Evolutionary conservation across 2,329 filamentous ascomycete species (phyloP).

Genomic region (Alternaria burnsii): DNA sequence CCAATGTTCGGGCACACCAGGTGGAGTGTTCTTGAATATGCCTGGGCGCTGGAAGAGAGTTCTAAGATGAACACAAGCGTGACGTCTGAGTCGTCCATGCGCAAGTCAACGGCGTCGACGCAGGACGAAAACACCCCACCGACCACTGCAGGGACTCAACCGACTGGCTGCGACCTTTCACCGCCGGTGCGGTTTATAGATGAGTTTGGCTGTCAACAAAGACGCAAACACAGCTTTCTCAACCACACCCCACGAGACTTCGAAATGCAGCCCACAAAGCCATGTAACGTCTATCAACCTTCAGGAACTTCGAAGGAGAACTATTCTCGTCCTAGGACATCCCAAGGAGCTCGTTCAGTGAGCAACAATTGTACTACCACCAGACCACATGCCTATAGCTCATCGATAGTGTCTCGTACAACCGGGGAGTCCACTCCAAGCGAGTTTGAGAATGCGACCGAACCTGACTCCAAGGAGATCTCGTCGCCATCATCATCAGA

Average conservation of each 20-base stretch:
- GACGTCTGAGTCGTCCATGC: slow-evolving; percentile 29
- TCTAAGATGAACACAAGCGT: slow-evolving; percentile 28
- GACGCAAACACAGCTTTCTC: slow-evolving; percentile 42
- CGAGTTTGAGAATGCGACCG: slow-evolving; percentile 22
- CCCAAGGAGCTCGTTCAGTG: slow-evolving; percentile 19
- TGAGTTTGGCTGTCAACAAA: slow-evolving; percentile 33
- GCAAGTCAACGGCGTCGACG: slow-evolving; percentile 29
- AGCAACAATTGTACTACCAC: slow-evolving; percentile 6
- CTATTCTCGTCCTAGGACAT: slow-evolving; percentile 30
- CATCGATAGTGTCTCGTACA: slow-evolving; percentile 19
- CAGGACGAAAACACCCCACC: slow-evolving; percentile 28
- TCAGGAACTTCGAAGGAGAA: slow-evolving; percentile 30
- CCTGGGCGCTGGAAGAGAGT: slow-evolving; percentile 27
- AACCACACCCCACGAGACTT: slow-evolving; percentile 46
- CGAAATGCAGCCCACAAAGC: slow-evolving; percentile 32
- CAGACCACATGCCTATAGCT: slow-evolving; percentile 16
- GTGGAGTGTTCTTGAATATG: slow-evolving; percentile 46
- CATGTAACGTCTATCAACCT: slow-evolving; percentile 26
- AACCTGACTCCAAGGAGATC: slow-evolving; percentile 30
- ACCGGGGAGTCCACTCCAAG: slow-evolving; percentile 17
- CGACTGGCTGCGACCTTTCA: slow-evolving; percentile 16
- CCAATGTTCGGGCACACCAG: slow-evolving; percentile 47
- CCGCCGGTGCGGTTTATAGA: slow-evolving; percentile 30
- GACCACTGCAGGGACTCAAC: slow-evolving; percentile 22
- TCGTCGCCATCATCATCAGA: slow-evolving; percentile 17